A percentile compares a stretch with the other conserved stretches of the same genome.
These are phyloP conservation scores for Rozella allomycis DNA, from an alignment of 371 early-diverging fungal species.

Conservation along the genomic window DNA sequence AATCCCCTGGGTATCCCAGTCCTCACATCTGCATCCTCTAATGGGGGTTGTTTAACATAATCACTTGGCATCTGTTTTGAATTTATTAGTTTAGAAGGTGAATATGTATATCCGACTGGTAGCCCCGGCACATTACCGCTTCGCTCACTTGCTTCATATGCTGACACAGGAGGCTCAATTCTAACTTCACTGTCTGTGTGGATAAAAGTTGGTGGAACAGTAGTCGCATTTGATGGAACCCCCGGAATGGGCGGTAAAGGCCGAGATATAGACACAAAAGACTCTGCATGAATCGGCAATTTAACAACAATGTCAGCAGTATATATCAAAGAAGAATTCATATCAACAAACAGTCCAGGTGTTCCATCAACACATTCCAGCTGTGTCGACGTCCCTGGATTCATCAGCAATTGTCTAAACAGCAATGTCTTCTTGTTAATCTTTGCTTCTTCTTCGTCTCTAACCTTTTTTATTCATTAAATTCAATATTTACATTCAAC, in stretches of 20 bases:
- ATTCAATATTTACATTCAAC: too few relatives aligned
- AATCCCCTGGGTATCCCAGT: not conserved
- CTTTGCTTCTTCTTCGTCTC: too few relatives aligned
- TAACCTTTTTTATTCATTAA: too few relatives aligned
- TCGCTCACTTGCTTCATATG: slow-evolving; percentile 3
- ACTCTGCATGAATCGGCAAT: slow-evolving; percentile 2
- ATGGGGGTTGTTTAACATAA: slow-evolving; percentile 1
- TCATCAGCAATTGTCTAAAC: too few relatives aligned
- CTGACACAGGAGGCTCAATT: slow-evolving; percentile 2
- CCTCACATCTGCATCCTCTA: slow-evolving; percentile 1
- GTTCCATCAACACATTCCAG: too few relatives aligned
- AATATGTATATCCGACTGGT: slow-evolving; percentile 5
- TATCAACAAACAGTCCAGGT: too few relatives aligned
- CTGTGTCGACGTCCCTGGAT: too few relatives aligned
- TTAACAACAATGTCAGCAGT: too few relatives aligned
- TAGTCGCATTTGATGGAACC: slow-evolving; percentile 5
- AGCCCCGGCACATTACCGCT: slow-evolving; percentile 2
- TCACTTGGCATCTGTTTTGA: not conserved
- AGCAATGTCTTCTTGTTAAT: too few relatives aligned
- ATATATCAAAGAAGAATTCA: too few relatives aligned
- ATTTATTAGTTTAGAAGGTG: not conserved
- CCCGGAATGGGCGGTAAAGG: slow-evolving; percentile 4
- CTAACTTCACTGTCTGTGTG: not conserved
- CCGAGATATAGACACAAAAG: not conserved
- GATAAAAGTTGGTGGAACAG: slow-evolving; percentile 3